phyloP scores from a whole-genome alignment of 768 basidiomycete species.

The Boletellus ananas region DNA sequence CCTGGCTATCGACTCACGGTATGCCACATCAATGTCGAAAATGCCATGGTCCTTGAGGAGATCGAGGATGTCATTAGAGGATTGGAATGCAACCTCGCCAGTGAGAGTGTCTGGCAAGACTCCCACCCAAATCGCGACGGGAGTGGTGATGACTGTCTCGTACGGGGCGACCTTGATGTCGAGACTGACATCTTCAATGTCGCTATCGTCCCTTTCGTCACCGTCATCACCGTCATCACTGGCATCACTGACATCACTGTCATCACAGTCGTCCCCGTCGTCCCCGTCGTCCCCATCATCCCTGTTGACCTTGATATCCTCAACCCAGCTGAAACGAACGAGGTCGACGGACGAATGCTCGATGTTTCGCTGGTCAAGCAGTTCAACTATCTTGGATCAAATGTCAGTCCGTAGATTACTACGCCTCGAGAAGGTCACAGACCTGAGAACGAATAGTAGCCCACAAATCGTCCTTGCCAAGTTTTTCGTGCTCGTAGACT shows the following conservation, averaged over 20 bases:
- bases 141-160: not conserved
- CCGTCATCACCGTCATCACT: too few relatives aligned
- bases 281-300: too few relatives aligned
- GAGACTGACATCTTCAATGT: too few relatives aligned
- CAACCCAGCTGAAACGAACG: not conserved
- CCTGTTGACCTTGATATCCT: not conserved
- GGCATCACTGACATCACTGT: too few relatives aligned
- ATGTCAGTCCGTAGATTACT: slow-evolving; percentile 30
- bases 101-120: not conserved
- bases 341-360: slow-evolving; percentile 25
- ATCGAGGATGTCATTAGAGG: not conserved
- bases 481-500: not conserved
- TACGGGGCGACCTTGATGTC: too few relatives aligned
- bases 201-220: too few relatives aligned
- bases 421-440: slow-evolving; percentile 30
- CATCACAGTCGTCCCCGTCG: too few relatives aligned
- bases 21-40: not conserved
- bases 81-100: not conserved
- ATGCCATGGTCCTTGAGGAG: not conserved
- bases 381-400: slow-evolving; percentile 31
- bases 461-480: slow-evolving; percentile 28
- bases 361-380: slow-evolving; percentile 24
- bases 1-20: not conserved
- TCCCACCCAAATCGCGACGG: not conserved
- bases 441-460: slow-evolving; percentile 31